These are phyloP conservation scores for Cladosporium sphaerospermum DNA, from an alignment of 2,329 filamentous ascomycete genomes.

Conservation along the genomic window DNA sequence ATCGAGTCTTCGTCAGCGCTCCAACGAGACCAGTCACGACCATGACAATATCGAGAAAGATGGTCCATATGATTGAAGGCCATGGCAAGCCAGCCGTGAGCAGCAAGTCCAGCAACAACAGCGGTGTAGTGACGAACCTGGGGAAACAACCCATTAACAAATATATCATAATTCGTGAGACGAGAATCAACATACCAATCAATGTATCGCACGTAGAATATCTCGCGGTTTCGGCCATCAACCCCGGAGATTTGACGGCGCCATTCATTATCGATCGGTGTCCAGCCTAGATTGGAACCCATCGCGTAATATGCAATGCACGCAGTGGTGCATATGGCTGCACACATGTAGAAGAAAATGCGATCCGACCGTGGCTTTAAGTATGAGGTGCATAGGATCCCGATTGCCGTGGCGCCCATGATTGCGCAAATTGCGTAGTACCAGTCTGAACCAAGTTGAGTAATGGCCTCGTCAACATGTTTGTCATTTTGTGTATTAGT, in stretches of 20 bases:
- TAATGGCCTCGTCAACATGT: slow-evolving; percentile 52
- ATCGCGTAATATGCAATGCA: slow-evolving; percentile 57
- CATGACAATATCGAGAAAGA: slow-evolving; percentile 57
- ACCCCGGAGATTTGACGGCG: slow-evolving; percentile 37
- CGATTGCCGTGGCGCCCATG: slow-evolving; percentile 47
- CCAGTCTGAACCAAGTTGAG: slow-evolving; percentile 53
- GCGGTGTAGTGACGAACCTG: slow-evolving; percentile 50
- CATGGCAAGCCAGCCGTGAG: slow-evolving; percentile 56
- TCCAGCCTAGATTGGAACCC: slow-evolving; percentile 56
- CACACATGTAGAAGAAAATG: slow-evolving; percentile 55
- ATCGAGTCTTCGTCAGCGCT: slow-evolving; percentile 51
- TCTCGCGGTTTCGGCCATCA: slow-evolving; percentile 47
- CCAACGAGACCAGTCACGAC: slow-evolving; percentile 57
- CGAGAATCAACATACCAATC: slow-evolving; percentile 44
- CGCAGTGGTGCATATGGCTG: slow-evolving; percentile 48
- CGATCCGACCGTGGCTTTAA: slow-evolving; percentile 46
- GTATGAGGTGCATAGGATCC: slow-evolving; percentile 44
- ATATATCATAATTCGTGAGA: not conserved
- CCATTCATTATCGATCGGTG: slow-evolving; percentile 55
- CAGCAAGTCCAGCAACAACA: slow-evolving; percentile 53
- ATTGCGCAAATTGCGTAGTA: slow-evolving; percentile 54
- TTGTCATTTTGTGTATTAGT: slow-evolving; percentile 40
- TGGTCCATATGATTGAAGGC: slow-evolving; percentile 53
- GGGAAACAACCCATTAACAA: no score
- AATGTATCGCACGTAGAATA: slow-evolving; percentile 59